Percentiles rank a stretch among this genome's conserved stretches.
Evolutionary conservation across 768 basidiomycete genomes (phyloP).

Genomic region (Boletellus ananiceps): DNA sequence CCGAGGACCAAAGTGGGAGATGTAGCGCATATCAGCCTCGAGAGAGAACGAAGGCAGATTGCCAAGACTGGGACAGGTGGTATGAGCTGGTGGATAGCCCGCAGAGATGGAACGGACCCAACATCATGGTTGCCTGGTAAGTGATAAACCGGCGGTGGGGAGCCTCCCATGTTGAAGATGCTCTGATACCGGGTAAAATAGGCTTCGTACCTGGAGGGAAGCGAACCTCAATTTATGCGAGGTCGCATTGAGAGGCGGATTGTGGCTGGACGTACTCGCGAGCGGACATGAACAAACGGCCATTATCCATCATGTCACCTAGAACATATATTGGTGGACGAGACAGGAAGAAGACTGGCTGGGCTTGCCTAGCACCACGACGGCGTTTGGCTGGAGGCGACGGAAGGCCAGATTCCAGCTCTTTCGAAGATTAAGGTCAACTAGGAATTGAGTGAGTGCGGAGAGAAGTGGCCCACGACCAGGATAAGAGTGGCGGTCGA

Average conservation of each 20-base stretch:
- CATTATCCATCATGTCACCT: conserved; percentile 86
- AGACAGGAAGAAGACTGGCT: not conserved
- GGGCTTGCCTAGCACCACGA: conserved; percentile 67
- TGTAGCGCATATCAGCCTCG: conserved; percentile 52
- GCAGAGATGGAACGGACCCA: conserved; percentile 44
- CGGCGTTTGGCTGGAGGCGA: conserved; percentile 56
- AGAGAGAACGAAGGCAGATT: conserved; percentile 33
- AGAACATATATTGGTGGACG: not conserved
- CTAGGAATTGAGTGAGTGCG: conserved; percentile 56
- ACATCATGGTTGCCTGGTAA: conserved; percentile 92
- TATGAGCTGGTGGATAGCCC: not conserved
- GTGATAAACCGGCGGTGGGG: conserved; percentile 53
- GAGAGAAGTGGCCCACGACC: conserved; percentile 51
- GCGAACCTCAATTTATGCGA: conserved; percentile 5
- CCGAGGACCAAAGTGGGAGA: conserved; percentile 69
- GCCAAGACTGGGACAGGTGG: conserved; percentile 26
- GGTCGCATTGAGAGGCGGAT: not conserved
- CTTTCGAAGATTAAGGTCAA: conserved; percentile 82
- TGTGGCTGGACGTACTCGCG: conserved; percentile 53
- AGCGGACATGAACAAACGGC: conserved; percentile 58
- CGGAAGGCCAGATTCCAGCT: conserved; percentile 66
- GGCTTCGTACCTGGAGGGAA: conserved; percentile 56
- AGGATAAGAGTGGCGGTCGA: conserved; percentile 72
- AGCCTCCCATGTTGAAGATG: conserved; percentile 55
- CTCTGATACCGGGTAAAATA: conserved; percentile 65